phyloP scores from a whole-genome alignment of 148 eudicot genomes.

The Amaranthus cruentus region DNA sequence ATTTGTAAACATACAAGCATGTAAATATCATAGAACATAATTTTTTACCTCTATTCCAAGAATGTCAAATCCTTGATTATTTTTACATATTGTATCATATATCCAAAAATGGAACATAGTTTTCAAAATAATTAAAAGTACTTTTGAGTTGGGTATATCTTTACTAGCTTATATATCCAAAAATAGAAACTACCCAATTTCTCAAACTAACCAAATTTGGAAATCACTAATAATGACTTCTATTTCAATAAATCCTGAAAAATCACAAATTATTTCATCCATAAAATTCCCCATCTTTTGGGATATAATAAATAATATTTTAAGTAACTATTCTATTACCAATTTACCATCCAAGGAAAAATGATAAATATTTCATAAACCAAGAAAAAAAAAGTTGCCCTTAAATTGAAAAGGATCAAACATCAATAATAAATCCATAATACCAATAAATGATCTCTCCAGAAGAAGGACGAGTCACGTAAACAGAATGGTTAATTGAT shows the following conservation, averaged over 20 bases:
- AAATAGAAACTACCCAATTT: neutral
- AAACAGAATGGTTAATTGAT: conserved; percentile 23
- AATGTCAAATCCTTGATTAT: neutral
- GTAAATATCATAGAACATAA: neutral
- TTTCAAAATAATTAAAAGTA: neutral
- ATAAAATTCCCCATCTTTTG: too few relatives aligned
- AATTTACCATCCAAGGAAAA: neutral
- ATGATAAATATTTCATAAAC: neutral
- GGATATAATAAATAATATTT: too few relatives aligned
- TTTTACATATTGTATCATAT: neutral
- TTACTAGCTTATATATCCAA: neutral
- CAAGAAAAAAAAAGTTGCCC: neutral
- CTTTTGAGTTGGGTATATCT: conserved; percentile 4
- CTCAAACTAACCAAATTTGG: neutral
- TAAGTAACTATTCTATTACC: conserved; percentile 1
- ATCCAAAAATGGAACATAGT: neutral
- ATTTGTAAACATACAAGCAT: neutral
- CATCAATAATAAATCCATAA: neutral
- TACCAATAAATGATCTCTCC: conserved; percentile 24
- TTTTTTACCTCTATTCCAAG: neutral
- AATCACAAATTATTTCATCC: neutral
- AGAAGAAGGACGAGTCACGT: conserved; percentile 19
- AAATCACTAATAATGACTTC: neutral
- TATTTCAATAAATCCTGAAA: neutral
- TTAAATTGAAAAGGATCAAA: neutral